A percentile compares a stretch with the other conserved stretches of the same genome.
Conservation (phyloP, 2,329 filamentous ascomycete species). For the Endothia cerciana region DNA sequence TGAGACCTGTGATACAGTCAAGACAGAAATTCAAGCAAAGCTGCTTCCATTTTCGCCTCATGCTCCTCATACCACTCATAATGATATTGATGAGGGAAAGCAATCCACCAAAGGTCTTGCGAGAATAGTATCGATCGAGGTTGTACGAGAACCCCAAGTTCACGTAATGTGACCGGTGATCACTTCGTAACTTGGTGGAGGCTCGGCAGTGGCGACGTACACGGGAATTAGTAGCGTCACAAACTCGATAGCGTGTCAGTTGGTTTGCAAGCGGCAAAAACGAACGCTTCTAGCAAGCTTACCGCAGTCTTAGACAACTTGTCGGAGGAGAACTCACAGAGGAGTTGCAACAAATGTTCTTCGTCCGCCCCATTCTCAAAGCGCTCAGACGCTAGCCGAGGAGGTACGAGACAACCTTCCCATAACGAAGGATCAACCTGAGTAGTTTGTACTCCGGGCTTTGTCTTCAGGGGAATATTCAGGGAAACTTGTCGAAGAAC, state of each 20-base stretch:
- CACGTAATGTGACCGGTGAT: neutral
- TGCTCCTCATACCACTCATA: too few species aligned
- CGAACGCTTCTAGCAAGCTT: neutral
- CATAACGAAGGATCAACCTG: neutral
- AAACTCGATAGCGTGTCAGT: neutral
- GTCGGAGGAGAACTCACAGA: constrained; percentile 2
- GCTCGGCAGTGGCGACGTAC: neutral
- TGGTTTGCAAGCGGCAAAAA: neutral
- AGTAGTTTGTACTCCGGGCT: neutral
- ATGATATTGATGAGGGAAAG: neutral
- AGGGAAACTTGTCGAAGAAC: neutral
- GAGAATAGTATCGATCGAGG: neutral
- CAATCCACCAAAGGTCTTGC: neutral
- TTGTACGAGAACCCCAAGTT: neutral
- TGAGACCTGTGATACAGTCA: too few species aligned
- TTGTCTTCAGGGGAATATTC: neutral
- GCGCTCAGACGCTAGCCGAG: neutral
- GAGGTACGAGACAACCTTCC: neutral
- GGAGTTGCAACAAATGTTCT: neutral
- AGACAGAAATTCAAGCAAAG: too few species aligned
- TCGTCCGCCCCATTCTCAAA: neutral
- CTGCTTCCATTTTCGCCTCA: too few species aligned
- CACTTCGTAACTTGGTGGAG: constrained; percentile 3
- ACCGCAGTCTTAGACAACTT: neutral
- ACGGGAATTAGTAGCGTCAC: neutral